Percentiles rank a stretch among this genome's conserved stretches.
phyloP scores from a whole-genome alignment of 495 filamentous ascomycete species.

The Neurospora sp. region DNA sequence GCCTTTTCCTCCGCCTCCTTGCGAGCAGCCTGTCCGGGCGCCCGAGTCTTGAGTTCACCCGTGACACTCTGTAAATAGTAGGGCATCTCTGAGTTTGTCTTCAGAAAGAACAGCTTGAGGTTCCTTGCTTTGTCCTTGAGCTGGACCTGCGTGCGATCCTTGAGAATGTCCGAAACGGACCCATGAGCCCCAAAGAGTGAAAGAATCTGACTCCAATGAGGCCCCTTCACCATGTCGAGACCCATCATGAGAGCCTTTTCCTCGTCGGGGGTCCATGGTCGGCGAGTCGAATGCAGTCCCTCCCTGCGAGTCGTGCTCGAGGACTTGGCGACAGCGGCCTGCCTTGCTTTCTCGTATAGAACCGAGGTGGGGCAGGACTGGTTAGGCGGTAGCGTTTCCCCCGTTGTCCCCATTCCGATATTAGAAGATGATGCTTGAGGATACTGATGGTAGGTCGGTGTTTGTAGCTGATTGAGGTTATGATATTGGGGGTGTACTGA shows the following conservation, averaged over 20 bases:
- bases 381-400: constrained; percentile 44
- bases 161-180: constrained; percentile 72
- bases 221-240: constrained; percentile 81
- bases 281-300: constrained; percentile 70
- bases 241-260: constrained; percentile 90
- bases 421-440: constrained; percentile 3
- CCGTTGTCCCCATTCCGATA: neutral
- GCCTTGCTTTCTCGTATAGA: constrained; percentile 71
- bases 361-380: constrained; percentile 71
- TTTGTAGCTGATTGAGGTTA: constrained; percentile 9
- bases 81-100: constrained; percentile 86
- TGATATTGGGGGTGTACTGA: constrained; percentile 12
- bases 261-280: constrained; percentile 85
- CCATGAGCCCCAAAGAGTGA: constrained; percentile 79
- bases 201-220: constrained; percentile 93
- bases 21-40: constrained; percentile 69
- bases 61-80: constrained; percentile 87
- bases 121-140: constrained; percentile 94
- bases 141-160: constrained; percentile 90
- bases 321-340: constrained; percentile 70
- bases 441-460: constrained; percentile 14
- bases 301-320: constrained; percentile 64
- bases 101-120: constrained; percentile 89
- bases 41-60: constrained; percentile 88
- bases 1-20: constrained; percentile 68